phyloP scores from a whole-genome alignment of 176 grass and related monocot genomes.

The Oryza meyeriana region DNA sequence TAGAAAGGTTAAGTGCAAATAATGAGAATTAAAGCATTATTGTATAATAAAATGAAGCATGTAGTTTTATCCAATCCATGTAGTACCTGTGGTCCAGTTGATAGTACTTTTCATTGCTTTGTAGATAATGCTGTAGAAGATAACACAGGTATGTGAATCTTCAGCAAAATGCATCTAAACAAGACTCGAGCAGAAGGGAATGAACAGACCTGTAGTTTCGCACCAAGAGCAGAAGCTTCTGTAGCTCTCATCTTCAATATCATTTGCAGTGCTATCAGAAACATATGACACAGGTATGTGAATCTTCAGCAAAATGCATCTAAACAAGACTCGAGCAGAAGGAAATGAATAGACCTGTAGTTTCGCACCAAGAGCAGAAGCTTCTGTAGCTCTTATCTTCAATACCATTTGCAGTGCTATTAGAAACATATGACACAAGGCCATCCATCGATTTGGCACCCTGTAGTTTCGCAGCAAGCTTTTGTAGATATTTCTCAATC shows the following conservation, averaged over 20 bases:
- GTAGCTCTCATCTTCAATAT: conserved; percentile 93
- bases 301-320: too few relatives aligned
- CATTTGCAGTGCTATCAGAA: conserved; percentile 62
- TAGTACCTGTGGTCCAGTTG: conserved; percentile 88
- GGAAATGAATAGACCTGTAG: too few relatives aligned
- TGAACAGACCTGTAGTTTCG: conserved; percentile 70
- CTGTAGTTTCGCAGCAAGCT: conserved; percentile 77
- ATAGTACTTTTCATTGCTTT: conserved; percentile 99
- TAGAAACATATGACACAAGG: conserved; percentile 45
- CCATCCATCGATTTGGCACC: conserved; percentile 56
- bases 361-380: too few relatives aligned
- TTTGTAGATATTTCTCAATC: conserved; percentile 97
- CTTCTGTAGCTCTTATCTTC: conserved; percentile 96
- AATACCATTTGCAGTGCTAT: conserved; percentile 65
- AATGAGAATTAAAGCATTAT: background rate
- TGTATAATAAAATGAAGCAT: conserved; percentile 1
- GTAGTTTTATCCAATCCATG: conserved; percentile 26
- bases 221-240: too few relatives aligned
- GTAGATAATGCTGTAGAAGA: conserved; percentile 88
- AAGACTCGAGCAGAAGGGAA: background rate
- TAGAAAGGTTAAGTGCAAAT: conserved; percentile 16
- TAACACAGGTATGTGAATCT: conserved; percentile 30
- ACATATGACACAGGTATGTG: conserved; percentile 46
- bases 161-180: conserved; percentile 27
- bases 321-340: too few relatives aligned